Base-by-base conservation (phyloP, 768 basidiomycete species). In the Pleurotus sapidus region DNA sequence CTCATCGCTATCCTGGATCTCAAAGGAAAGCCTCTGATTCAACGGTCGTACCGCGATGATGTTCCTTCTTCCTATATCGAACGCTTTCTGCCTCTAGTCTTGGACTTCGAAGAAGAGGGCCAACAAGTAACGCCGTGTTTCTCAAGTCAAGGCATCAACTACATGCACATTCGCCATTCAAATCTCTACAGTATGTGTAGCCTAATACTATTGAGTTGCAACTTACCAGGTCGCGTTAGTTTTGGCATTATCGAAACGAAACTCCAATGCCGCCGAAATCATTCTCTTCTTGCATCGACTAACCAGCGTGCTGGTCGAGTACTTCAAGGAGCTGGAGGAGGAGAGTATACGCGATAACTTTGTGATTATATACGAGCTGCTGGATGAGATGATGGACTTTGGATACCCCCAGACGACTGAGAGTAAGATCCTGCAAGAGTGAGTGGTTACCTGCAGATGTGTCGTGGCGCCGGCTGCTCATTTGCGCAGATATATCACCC, bases 361-460 rank as follows among this genome's bases (percentile, higher is more conserved):
- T 68, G 97, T 99, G 40, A 97, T 99, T 68, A 97, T 99, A 50
- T 99, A 97, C 72, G 96, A 98, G 70, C 84, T 98, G 55, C 83
- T 99, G 78, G 96, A 98, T 66, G 97, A 99, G 78, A 98, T 98
- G 93, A 98, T 98, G 95, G 97, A 99, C 77, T 99, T 97, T 73
- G 97, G 97, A 6, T 98, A 89, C 69, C 96, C 97, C 0, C 97
- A 98, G 72, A 99, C 96, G 42, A 98, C 97, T 14, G 97, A 99
- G 77, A 94, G 92, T 81, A 98, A 99, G 80, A 99, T 98, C 64
- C 74, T 98, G 51, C 96, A 98, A 74, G 96, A 98, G 88, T 93
- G 61, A 65, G 87, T 76, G 25, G 49, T 27, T n/a, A 27, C 34
- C 9, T 25, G 37, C 20, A 38, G 23, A 49, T 49, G 34, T 17